phyloP scores from a whole-genome alignment of 2,329 filamentous ascomycete genomes.

The Colletotrichum sansevieriae region DNA sequence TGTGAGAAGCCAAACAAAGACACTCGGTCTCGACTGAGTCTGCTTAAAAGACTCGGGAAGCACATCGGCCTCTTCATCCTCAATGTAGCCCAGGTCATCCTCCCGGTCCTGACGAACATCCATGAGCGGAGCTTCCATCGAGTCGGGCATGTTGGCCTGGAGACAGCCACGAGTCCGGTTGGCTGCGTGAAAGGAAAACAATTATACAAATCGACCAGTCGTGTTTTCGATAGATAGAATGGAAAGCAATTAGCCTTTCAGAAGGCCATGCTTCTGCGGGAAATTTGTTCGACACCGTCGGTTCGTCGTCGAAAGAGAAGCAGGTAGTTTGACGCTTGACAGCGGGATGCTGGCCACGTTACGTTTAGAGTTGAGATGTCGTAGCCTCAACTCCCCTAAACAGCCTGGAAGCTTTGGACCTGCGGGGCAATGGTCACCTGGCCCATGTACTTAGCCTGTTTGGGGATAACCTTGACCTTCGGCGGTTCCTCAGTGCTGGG shows the following conservation, averaged over 20 bases:
- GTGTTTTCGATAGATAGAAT: slow-evolving; percentile 16
- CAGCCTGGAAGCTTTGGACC: slow-evolving; percentile 34
- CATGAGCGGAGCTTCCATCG: slow-evolving; percentile 40
- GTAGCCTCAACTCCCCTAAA: slow-evolving; percentile 32
- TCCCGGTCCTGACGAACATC: slow-evolving; percentile 47
- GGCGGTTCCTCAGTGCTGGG: background rate
- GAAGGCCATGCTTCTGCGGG: slow-evolving; percentile 35
- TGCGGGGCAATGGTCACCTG: slow-evolving; percentile 37
- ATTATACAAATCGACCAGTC: slow-evolving; percentile 11
- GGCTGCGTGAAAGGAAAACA: background rate
- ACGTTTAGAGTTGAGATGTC: slow-evolving; percentile 39
- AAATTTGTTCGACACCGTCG: slow-evolving; percentile 30
- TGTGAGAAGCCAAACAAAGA: slow-evolving; percentile 73
- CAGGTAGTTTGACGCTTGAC: slow-evolving; percentile 5
- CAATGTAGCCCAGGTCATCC: slow-evolving; percentile 43
- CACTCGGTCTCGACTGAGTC: slow-evolving; percentile 51
- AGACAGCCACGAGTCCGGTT: background rate
- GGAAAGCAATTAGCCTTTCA: slow-evolving; percentile 23
- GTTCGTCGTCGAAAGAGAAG: slow-evolving; percentile 20
- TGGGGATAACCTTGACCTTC: background rate
- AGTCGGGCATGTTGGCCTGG: slow-evolving; percentile 35
- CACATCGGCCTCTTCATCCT: slow-evolving; percentile 47
- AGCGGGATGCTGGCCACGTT: slow-evolving; percentile 40
- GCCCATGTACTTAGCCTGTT: slow-evolving; percentile 29
- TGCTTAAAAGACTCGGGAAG: slow-evolving; percentile 41